These are phyloP conservation scores for Fragaria vesca DNA, from an alignment of 306 rosid species.

Conservation along the genomic window DNA sequence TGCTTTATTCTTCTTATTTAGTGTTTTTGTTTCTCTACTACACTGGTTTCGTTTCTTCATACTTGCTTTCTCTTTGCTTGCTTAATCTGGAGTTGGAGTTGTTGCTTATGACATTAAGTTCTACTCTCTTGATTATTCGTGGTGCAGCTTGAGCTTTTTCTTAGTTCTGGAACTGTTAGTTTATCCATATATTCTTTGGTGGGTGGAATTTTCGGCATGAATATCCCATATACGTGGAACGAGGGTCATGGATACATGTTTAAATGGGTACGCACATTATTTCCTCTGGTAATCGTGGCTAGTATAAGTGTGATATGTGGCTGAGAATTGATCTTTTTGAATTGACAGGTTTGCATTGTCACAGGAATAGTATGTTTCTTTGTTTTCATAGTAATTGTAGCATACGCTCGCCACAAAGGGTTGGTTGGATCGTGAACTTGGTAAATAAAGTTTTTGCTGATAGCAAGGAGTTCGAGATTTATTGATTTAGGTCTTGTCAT, in stretches of 20 bases:
- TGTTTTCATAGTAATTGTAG: constrained; percentile 35
- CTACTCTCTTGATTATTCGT: constrained; percentile 8
- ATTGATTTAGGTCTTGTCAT: not conserved
- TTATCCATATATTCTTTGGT: constrained; percentile 55
- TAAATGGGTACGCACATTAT: constrained; percentile 63
- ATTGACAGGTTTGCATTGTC: constrained; percentile 52
- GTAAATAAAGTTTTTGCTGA: not conserved
- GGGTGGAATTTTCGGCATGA: constrained; percentile 68
- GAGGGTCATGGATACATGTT: constrained; percentile 43
- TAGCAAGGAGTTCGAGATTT: not conserved
- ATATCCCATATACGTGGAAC: constrained; percentile 62
- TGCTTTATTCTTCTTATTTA: constrained; percentile 28
- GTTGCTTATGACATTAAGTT: not conserved
- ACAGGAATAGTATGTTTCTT: constrained; percentile 27
- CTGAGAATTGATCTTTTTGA: constrained; percentile 1
- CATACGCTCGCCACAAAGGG: constrained; percentile 64
- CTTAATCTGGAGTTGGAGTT: not conserved
- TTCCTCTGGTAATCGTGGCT: not conserved
- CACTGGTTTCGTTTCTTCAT: not conserved
- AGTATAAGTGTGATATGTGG: not conserved
- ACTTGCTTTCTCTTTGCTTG: not conserved
- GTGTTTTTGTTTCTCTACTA: not conserved
- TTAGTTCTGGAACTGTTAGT: constrained; percentile 58
- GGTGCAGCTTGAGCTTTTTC: constrained; percentile 76
- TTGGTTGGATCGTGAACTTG: constrained; percentile 56